Evolutionary conservation across 805 yeast species (phyloP), one percentile per base, ranked within the genome.

Genomic region (Cyberlindnera euphorbiae): DNA sequence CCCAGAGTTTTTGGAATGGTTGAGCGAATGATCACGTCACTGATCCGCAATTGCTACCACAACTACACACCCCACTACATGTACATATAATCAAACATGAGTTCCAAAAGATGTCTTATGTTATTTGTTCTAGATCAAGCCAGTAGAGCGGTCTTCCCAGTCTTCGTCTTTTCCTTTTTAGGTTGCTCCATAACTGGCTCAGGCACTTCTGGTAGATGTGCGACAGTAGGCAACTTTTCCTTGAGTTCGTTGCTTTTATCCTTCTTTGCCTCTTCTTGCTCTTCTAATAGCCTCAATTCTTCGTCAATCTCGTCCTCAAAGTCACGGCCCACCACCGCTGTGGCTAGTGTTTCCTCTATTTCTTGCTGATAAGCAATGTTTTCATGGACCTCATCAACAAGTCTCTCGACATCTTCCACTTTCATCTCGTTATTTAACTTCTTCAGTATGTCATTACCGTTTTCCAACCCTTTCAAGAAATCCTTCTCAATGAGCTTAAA

Each of bases 1-100:
- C 3, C 98, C 98, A 8, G 95, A 90, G 52, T 88, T 93, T 53
- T 71, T 93, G 56, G 96, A 86, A 27, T 93, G 98, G 98, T 69
- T 90, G 49, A 73, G 68, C 44, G 69, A 60, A 32, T 45, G 17
- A 26, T 10, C 17, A 10, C 16, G 26, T 21, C n/a, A 17, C 19
- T 15, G n/a, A 21, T 13, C 10, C 23, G 13, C 32, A 9, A 14
- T 11, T 19, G 8, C 17, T 26, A n/a, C n/a, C n/a, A n/a, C n/a
- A n/a, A n/a, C n/a, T n/a, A n/a, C n/a, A n/a, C n/a, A n/a, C n/a
- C n/a, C n/a, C n/a, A n/a, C n/a, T n/a, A n/a, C n/a, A n/a, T 30
- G 29, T 17, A 18, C 23, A 11, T 25, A 25, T n/a, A n/a, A n/a
- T n/a, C n/a, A n/a, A n/a, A n/a, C n/a, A n/a, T n/a, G n/a, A n/a